Evolutionary conservation across 2,329 filamentous ascomycete species (phyloP), one percentile per base, ranked within the genome.

Genomic region (Colletotrichum cereale): DNA sequence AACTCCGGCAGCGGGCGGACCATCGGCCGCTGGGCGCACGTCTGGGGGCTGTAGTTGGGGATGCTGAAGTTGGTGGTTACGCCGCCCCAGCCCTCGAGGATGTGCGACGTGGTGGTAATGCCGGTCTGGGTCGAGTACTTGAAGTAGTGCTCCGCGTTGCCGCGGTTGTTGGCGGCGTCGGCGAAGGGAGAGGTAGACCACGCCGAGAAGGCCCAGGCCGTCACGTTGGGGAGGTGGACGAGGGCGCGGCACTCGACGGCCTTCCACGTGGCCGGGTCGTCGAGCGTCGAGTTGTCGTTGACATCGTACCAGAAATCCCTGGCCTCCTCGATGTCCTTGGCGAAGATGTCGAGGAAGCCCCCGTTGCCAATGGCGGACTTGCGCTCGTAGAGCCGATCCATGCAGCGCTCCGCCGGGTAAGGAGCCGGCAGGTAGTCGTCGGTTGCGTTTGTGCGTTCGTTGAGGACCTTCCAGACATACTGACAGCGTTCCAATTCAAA

Each of bases 51-150:
- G 58, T 77, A 76, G 73, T 78, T 77, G 10, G 80, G 80, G n/a
- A 83, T 77, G 31, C 78, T 78, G 47, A 82, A 78, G 69, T 81
- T 79, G 73, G 77, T 82, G 11, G 74, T 78, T 53, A 83, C 78
- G 62, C 80, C 79, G 53, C 76, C 75, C 76, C 77, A 78, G 31
- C 77, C 76, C 56, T 78, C 77, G 14, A 78, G 74, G 56, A 79
- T 78, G 42, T 74, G 72, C 29, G 77, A 76, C 1, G 70, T 55
- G 2, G 24, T 53, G 4, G 74, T 67, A 16, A 36, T 48, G 2
- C 75, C 74, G 3, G 62, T 61, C 3, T 61, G 42, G 6, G 66
- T 67, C 2, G 77, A 77, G 8, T 76, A 53, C 60, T 78, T 78
- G 47, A 73, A 70, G 64, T 78, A 79, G 69, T 78, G 77, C 72